phyloP scores from a whole-genome alignment of 257 asterid species.

The Solanum chiquidenum region DNA sequence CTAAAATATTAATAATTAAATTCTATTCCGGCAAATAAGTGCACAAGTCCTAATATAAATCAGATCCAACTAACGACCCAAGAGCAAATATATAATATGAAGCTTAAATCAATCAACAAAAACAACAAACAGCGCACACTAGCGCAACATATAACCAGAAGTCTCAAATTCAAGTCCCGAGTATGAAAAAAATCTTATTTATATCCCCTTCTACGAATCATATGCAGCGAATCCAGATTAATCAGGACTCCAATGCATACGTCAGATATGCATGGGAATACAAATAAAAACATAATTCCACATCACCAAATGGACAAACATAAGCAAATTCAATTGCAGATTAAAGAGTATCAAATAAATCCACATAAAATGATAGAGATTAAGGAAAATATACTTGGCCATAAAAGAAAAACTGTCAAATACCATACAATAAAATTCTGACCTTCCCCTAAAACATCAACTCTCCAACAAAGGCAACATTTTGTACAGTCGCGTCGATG shows the following conservation, averaged over 20 bases:
- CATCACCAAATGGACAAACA: not conserved
- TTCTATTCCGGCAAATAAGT: too few species aligned
- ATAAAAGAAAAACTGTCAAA: constrained; percentile 3
- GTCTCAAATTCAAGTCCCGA: not conserved
- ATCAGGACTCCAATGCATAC: not conserved
- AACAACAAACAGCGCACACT: not conserved
- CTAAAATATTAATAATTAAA: too few species aligned
- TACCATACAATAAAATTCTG: constrained; percentile 16
- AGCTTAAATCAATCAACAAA: not conserved
- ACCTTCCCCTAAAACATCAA: constrained; percentile 9
- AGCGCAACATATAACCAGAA: not conserved
- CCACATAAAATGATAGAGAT: not conserved
- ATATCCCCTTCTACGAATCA: not conserved
- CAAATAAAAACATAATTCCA: not conserved
- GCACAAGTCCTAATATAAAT: too few species aligned
- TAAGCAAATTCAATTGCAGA: not conserved
- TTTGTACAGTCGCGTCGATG: constrained; percentile 23
- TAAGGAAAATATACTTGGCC: constrained; percentile 6
- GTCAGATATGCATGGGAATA: not conserved
- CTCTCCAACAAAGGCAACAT: constrained; percentile 22
- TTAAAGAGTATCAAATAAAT: not conserved
- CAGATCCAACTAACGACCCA: not conserved
- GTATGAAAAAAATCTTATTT: not conserved
- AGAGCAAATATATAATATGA: not conserved
- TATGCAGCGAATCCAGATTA: not conserved